Base-by-base conservation (phyloP, 768 basidiomycete species). In the Rhodosporidiobolus odoratus region DNA sequence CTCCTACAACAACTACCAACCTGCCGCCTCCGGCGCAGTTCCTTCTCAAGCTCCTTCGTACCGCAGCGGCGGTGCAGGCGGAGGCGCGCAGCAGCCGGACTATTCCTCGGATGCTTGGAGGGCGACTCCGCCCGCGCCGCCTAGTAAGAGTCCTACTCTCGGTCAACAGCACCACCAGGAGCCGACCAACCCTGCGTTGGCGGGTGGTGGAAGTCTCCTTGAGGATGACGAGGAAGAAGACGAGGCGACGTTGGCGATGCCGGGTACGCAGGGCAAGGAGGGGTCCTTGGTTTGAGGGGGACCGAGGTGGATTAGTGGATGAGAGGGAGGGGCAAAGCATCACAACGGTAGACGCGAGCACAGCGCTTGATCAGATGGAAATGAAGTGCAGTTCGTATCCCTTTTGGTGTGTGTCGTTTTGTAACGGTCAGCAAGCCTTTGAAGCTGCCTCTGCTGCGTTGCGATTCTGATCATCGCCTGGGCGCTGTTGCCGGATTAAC, bases 201-300 rank as follows among this genome's bases (percentile, higher is more conserved):
- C 58, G 38, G 67, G 67, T 19, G 69, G 69, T 2, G 69, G 69
- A 1, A 45, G 50, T 2, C 27, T 65, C 21, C 40, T 70, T 15
- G 64, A 65, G 37, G 69, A 70, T 32, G 68, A 69, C 21, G 69
- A 70, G 34, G 68, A 69, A 3, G 69, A 70, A 4, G 69, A 70
- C 23, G 69, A 65, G 47, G 64, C 56, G 23, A 53, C 65, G 38
- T 53, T 70, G 45, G 65, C 64, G 27, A 70, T 70, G 69, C 38
- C 43, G 35, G 69, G 69, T 10, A 70, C 69, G 45, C 21, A 64
- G 41, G 57, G 57, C 23, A 47, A 61, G 43, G 43, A 61, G 27
- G 41, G 30, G 16, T 34, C 43, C 17, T 12, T 47, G 10, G 43
- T 47, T 23, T 45, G 12, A 48, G 43, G 19, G 7, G 30, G 8